Percentiles rank a stretch among this genome's conserved stretches.
Evolutionary conservation across 352 stramenopile species (phyloP).

Genomic region (Aphanomyces invadans): DNA sequence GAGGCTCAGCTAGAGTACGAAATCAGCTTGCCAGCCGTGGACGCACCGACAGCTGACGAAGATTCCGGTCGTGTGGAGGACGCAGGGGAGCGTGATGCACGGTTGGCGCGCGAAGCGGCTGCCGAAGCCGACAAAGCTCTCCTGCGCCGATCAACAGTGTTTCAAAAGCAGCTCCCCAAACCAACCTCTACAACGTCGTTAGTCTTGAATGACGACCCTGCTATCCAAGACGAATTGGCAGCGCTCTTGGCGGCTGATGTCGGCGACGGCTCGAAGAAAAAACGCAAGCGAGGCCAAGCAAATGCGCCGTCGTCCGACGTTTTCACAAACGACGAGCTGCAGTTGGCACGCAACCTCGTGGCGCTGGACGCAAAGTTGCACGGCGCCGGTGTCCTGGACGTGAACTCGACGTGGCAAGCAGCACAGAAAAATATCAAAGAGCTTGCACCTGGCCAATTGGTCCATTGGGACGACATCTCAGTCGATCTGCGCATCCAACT

Average conservation of each 20-base stretch:
- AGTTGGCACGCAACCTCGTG: constrained; percentile 62
- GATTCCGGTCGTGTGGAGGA: constrained; percentile 51
- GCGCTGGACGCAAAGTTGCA: constrained; percentile 66
- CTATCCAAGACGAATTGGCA: constrained; percentile 56
- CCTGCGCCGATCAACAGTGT: constrained; percentile 49
- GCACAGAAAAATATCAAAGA: background rate
- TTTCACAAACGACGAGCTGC: constrained; percentile 59
- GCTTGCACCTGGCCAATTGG: background rate
- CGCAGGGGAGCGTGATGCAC: constrained; percentile 70
- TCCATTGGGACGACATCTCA: constrained; percentile 5
- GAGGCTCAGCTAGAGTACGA: constrained; percentile 79
- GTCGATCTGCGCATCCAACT: constrained; percentile 42
- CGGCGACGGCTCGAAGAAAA: constrained; percentile 48
- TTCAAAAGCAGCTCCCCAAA: constrained; percentile 65
- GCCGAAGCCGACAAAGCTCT: constrained; percentile 49
- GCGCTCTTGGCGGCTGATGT: constrained; percentile 57
- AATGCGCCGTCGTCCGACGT: constrained; percentile 30
- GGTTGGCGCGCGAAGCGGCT: constrained; percentile 41
- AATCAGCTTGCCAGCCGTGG: constrained; percentile 55
- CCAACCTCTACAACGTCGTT: constrained; percentile 47
- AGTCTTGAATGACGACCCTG: constrained; percentile 39
- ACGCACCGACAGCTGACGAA: constrained; percentile 42
- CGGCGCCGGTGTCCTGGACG: constrained; percentile 24
- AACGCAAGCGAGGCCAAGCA: constrained; percentile 9
- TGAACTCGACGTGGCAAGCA: constrained; percentile 32